Evolutionary conservation across 306 rosid genomes (phyloP), one percentile per base, ranked within the genome.

Genomic region (Hippophae tibetana): DNA sequence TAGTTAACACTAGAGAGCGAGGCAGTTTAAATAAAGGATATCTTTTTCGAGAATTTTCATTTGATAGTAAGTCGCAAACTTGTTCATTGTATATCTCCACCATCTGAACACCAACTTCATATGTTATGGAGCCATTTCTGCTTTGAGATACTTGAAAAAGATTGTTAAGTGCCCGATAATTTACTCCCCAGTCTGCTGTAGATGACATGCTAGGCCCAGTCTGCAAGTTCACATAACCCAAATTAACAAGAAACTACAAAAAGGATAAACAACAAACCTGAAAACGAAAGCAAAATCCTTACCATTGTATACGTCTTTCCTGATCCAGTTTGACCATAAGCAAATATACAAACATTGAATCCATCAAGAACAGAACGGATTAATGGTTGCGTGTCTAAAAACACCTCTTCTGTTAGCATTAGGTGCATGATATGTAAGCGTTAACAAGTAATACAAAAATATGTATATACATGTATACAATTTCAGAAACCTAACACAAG

Each of bases 291-390:
- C 44, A 68, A 61, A 47, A 9, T 40, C 59, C 77, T 62, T 85
- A 92, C 99, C 99, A 92, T 92, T 6, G 99, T 92, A 64, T 86
- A 84, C 7, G 99, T 92, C 81, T 92, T 92, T 68, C 99, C 99
- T 5, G 99, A 85, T 56, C 99, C 99, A 70, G 99, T 92, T 80
- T 92, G 99, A 68, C 99, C 99, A 64, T 92, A 92, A 26, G 99
- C 99, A 84, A 92, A 92, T 88, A 92, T 92, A 69, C 99, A 92
- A 60, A 92, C 99, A 77, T 84, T 88, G 81, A 80, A 92, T 60
- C 99, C 99, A 59, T 92, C 99, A 53, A 92, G 94, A 52, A 92
- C 97, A 65, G 97, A 88, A 51, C 96, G 90, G 73, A 92, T 79
- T 56, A 92, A 76, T 1, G 97, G 99, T 62, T 72, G 88, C 47